phyloP scores from a whole-genome alignment of 768 basidiomycete species.

The Mycena epipterygia region DNA sequence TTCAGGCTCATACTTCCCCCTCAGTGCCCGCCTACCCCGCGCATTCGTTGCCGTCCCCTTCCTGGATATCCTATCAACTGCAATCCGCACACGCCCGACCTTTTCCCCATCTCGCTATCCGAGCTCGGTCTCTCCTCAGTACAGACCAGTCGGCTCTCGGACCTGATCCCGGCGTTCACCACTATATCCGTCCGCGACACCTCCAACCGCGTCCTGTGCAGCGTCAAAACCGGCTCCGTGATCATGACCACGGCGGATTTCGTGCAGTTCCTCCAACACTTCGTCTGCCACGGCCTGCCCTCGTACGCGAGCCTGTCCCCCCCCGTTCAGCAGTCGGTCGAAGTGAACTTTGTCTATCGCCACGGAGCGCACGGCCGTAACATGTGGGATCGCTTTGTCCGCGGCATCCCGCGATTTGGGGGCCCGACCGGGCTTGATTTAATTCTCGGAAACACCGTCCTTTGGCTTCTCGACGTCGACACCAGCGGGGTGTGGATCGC shows the following conservation, averaged over 20 bases:
- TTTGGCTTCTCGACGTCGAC: constrained; percentile 9
- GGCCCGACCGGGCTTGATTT: constrained; percentile 10
- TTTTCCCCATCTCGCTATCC: constrained; percentile 21
- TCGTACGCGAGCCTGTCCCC: background rate
- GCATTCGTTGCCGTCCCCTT: background rate
- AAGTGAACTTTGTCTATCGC: background rate
- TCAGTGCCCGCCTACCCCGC: constrained; percentile 21
- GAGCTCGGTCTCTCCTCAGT: background rate
- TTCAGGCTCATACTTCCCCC: background rate
- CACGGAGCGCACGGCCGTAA: background rate
- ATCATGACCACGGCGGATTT: constrained; percentile 11
- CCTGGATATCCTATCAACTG: background rate
- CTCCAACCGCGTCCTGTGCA: background rate
- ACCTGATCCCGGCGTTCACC: background rate
- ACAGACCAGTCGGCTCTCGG: background rate
- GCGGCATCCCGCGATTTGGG: background rate
- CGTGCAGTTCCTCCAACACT: constrained; percentile 15
- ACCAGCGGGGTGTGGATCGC: constrained; percentile 1
- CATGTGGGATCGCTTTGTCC: background rate
- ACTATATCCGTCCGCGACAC: constrained; percentile 3
- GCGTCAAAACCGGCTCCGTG: constrained; percentile 1
- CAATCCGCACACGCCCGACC: background rate
- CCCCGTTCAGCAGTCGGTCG: background rate
- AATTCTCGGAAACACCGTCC: background rate
- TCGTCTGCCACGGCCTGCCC: background rate